A percentile compares a stretch with the other conserved stretches of the same genome.
Evolutionary conservation across 805 yeast genomes (phyloP).

Genomic region (Metschnikowia lochheadii): DNA sequence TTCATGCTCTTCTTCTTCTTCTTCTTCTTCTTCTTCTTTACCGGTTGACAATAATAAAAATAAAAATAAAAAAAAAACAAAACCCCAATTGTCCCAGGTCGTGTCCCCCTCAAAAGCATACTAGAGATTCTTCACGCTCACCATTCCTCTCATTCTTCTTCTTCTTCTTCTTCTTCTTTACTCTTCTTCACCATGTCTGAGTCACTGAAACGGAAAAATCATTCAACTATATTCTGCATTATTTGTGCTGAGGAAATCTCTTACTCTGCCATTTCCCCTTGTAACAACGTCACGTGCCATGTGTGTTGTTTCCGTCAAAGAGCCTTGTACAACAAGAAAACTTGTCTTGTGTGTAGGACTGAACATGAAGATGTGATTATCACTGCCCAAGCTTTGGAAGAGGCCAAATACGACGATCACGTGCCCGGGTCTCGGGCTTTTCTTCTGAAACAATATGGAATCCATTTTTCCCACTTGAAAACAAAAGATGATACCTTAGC

Average conservation of each 20-base stretch:
- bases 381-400: conserved; percentile 42
- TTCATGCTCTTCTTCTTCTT: no score
- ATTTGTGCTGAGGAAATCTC: conserved; percentile 75
- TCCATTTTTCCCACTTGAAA: conserved; percentile 55
- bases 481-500: conserved; percentile 46
- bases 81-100: not conserved
- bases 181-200: not conserved
- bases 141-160: not conserved
- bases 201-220: not conserved
- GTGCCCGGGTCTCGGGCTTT: conserved; percentile 27
- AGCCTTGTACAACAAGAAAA: conserved; percentile 66
- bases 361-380: conserved; percentile 57
- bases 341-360: conserved; percentile 82
- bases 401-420: conserved; percentile 33
- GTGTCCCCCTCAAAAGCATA: not conserved
- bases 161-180: not conserved
- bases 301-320: conserved; percentile 78
- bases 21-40: no score
- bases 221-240: conserved; percentile 48
- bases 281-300: conserved; percentile 84
- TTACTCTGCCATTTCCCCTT: conserved; percentile 70
- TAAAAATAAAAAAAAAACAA: no score
- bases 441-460: conserved; percentile 44
- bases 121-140: not conserved
- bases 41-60: no score